Base-by-base conservation (phyloP, 768 basidiomycete genomes). In the Trametopsis cervina region DNA sequence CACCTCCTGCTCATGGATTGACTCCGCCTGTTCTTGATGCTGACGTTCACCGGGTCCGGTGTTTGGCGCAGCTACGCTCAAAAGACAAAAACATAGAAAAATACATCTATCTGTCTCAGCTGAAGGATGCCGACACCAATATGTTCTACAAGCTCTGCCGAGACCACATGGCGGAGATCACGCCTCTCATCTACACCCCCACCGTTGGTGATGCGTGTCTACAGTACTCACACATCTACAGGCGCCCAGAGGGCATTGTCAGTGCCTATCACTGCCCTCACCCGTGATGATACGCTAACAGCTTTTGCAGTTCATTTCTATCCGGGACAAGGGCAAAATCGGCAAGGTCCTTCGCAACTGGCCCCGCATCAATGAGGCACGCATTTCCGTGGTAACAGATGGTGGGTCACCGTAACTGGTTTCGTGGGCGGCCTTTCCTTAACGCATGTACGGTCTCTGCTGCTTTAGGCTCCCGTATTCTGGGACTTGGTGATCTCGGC, bases 341-440 rank as follows among this genome's bases (percentile, higher is more conserved):
- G 70, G 78, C 29, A 63, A 71, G 49, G 77, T 94, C 49, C 67
- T 94, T 33, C 66, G 68, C 42, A 83, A 81, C 57, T 91, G 87
- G 84, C 81, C 84, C 2, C 77, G 72, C 51, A 66, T 80, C 50
- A 73, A 82, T 43, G 80, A 88, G 35, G 85, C 88, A n/a, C 78
- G 89, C 26, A 94, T 96, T 54, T 79, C 81, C 43, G 93, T 97
- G 35, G 91, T 96, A 22, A 96, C 93, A 0, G 93, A 95, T 65
- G 93, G 92, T 71, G 56, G 51, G 73, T 61, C 40, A 43, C 17
- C 4, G 48, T 13, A 13, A 20, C 6, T 4, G n/a, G n/a, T n/a
- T n/a, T n/a, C n/a, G n/a, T n/a, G n/a, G n/a, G n/a, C n/a, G n/a
- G n/a, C n/a, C n/a, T n/a, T n/a, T n/a, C n/a, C n/a, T n/a, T n/a